Evolutionary conservation across 352 stramenopile genomes (phyloP).

Genomic region (Globisporangium canariense): DNA sequence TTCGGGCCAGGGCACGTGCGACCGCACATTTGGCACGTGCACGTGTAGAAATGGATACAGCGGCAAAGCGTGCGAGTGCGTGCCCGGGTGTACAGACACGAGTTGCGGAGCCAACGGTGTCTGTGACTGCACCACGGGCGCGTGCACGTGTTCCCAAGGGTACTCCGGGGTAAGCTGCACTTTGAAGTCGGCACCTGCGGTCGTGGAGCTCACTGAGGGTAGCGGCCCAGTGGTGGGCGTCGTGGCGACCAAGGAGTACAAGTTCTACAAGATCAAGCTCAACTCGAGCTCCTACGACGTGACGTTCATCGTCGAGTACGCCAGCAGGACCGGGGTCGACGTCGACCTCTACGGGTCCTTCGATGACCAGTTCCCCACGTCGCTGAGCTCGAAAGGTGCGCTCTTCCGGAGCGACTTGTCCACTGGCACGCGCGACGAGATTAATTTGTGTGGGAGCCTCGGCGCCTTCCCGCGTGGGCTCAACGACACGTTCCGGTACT

Average conservation of each 20-base stretch:
- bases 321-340: slow-evolving; percentile 24
- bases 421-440: slow-evolving; percentile 39
- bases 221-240: slow-evolving; percentile 18
- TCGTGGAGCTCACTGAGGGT: slow-evolving; percentile 29
- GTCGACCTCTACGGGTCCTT: slow-evolving; percentile 78
- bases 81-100: slow-evolving; percentile 48
- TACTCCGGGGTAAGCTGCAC: slow-evolving; percentile 46
- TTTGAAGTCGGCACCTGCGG: slow-evolving; percentile 12
- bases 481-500: slow-evolving; percentile 58
- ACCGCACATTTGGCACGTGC: slow-evolving; percentile 44
- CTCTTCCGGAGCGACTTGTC: slow-evolving; percentile 59
- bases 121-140: slow-evolving; percentile 64
- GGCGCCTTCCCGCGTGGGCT: slow-evolving; percentile 57
- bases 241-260: slow-evolving; percentile 51
- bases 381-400: slow-evolving; percentile 34
- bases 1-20: slow-evolving; percentile 60
- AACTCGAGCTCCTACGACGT: slow-evolving; percentile 64
- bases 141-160: slow-evolving; percentile 43
- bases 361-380: slow-evolving; percentile 51
- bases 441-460: slow-evolving; percentile 65
- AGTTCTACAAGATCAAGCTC: slow-evolving; percentile 68
- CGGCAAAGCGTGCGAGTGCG: slow-evolving; percentile 65
- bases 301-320: slow-evolving; percentile 51
- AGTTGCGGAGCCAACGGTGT: slow-evolving; percentile 39
- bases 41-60: slow-evolving; percentile 50